Evolutionary conservation across 148 eudicot genomes (phyloP).

Genomic region (Nepenthes mirabilis): DNA sequence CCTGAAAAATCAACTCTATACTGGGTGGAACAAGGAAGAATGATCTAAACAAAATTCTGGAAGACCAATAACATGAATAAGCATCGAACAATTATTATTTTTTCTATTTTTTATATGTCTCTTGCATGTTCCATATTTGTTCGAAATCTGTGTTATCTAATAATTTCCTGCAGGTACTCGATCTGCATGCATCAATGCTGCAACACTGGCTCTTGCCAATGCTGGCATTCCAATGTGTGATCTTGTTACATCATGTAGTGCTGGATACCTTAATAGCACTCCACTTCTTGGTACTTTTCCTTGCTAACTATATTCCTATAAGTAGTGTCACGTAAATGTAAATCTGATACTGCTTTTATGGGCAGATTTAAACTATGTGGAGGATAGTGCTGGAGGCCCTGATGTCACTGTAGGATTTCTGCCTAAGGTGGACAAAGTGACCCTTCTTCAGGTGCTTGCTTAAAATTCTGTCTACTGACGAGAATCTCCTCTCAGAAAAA

Average conservation of each 20-base stretch:
- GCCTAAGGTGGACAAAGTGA: slow-evolving; percentile 80
- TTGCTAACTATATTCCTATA: neutral
- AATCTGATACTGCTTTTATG: neutral
- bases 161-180: slow-evolving; percentile 54
- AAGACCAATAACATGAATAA: no score
- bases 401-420: slow-evolving; percentile 87
- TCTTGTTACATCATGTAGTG: slow-evolving; percentile 88
- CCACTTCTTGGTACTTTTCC: slow-evolving; percentile 65
- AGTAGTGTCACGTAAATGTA: neutral
- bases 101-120: no score
- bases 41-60: no score
- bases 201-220: slow-evolving; percentile 93
- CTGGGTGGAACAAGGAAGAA: no score
- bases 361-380: slow-evolving; percentile 77
- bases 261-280: slow-evolving; percentile 78
- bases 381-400: slow-evolving; percentile 98
- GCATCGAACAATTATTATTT: no score
- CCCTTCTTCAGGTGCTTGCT: slow-evolving; percentile 76
- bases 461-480: neutral
- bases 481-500: neutral
- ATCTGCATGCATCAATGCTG: slow-evolving; percentile 98
- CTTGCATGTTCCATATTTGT: neutral
- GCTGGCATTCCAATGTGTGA: slow-evolving; percentile 98
- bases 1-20: no score
- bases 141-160: neutral